Percentiles rank a stretch among this genome's conserved stretches.
phyloP scores from a whole-genome alignment of 306 rosid species.

The Rubus idaeus region DNA sequence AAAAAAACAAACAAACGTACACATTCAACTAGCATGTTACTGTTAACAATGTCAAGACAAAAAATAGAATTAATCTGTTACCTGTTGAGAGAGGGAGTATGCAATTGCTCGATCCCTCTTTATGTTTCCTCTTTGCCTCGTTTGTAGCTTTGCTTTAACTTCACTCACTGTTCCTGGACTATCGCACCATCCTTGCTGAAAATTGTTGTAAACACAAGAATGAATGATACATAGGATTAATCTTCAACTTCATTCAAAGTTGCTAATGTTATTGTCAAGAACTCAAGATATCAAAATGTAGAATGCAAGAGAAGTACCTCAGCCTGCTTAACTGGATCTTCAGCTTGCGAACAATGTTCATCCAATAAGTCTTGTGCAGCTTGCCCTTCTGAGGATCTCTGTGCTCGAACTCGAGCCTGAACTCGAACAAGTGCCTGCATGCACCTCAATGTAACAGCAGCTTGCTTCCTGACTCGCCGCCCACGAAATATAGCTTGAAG shows the following conservation, averaged over 20 bases:
- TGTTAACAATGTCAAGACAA: neutral
- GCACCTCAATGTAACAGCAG: conserved; percentile 83
- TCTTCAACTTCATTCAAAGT: neutral
- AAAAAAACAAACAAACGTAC: too few species aligned
- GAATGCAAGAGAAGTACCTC: conserved; percentile 41
- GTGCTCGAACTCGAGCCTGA: conserved; percentile 65
- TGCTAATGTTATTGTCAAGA: neutral
- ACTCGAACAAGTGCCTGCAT: conserved; percentile 95
- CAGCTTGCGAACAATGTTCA: conserved; percentile 33
- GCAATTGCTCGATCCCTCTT: conserved; percentile 75
- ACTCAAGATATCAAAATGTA: neutral
- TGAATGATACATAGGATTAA: neutral
- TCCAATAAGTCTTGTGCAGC: conserved; percentile 31
- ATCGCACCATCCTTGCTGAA: conserved; percentile 81
- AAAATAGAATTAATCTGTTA: conserved; percentile 22
- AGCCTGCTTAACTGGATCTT: conserved; percentile 67
- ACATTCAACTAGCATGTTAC: neutral
- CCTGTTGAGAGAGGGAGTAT: conserved; percentile 61
- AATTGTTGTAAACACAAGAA: conserved; percentile 13
- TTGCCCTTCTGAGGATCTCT: conserved; percentile 40
- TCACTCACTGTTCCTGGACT: conserved; percentile 64
- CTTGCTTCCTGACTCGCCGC: conserved; percentile 78
- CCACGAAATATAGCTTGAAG: conserved; percentile 92
- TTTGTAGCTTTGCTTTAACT: conserved; percentile 62
- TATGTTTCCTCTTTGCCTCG: conserved; percentile 65